Evolutionary conservation across 371 early-diverging fungal species (phyloP).

Genomic region (Capillidium heterosporum): DNA sequence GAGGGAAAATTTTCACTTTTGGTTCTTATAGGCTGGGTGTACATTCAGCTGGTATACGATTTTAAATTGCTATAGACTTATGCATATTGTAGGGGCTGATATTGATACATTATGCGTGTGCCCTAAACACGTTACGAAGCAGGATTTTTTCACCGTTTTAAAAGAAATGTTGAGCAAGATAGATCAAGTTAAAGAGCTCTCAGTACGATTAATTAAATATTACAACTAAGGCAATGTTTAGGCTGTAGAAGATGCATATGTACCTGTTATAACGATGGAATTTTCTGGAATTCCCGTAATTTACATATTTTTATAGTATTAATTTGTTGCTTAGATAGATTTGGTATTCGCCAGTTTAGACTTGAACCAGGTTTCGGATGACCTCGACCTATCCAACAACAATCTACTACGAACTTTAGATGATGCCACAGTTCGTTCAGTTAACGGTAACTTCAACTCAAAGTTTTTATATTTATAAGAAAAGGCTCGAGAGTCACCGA

Average conservation of each 20-base stretch:
- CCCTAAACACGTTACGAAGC: conserved; percentile 83
- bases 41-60: conserved; percentile 59
- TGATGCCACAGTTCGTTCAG: conserved; percentile 79
- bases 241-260: conserved; percentile 86
- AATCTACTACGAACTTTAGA: conserved; percentile 79
- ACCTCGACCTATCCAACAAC: conserved; percentile 76
- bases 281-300: conserved; percentile 75
- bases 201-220: conserved; percentile 23
- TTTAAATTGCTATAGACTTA: background rate
- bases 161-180: conserved; percentile 63
- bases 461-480: background rate
- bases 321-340: conserved; percentile 56
- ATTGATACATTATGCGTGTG: conserved; percentile 98
- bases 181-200: conserved; percentile 76
- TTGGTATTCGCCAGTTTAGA: conserved; percentile 84
- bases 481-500: conserved; percentile 94
- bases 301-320: background rate
- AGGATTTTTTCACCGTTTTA: conserved; percentile 92
- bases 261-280: conserved; percentile 94
- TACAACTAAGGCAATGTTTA: conserved; percentile 7
- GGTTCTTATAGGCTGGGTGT: conserved; percentile 98
- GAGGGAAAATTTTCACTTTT: conserved; percentile 98
- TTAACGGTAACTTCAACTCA: conserved; percentile 55
- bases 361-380: conserved; percentile 60
- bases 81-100: conserved; percentile 59